Evolutionary conservation across 73 alveolate genomes (phyloP).

Genomic region (Tetrahymena borealis): DNA sequence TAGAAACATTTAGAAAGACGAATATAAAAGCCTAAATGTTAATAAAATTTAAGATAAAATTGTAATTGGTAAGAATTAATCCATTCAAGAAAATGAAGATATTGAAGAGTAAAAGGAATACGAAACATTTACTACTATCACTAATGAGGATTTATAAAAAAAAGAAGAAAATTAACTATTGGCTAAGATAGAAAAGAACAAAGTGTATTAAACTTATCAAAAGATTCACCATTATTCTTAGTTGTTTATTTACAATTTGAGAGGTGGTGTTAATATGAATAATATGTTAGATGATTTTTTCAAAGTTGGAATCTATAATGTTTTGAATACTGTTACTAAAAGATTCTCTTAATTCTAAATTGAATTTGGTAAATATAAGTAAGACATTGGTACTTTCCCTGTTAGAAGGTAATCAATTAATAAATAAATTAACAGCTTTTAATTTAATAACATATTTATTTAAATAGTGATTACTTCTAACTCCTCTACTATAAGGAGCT

Average conservation of each 20-base stretch:
- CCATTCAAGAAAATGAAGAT: background rate
- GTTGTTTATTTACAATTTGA: background rate
- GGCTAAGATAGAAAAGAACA: background rate
- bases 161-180: background rate
- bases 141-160: background rate
- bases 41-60: background rate
- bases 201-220: background rate
- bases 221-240: background rate
- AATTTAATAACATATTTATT: no score
- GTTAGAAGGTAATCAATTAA: background rate
- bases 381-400: background rate
- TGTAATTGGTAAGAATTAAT: background rate
- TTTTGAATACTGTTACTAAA: background rate
- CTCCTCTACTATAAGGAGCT: background rate
- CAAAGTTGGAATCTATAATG: background rate
- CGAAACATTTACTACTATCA: background rate
- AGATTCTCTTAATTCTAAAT: background rate
- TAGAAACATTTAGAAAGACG: background rate
- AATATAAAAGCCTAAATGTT: background rate
- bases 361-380: background rate
- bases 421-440: no score
- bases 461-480: background rate
- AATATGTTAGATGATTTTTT: background rate
- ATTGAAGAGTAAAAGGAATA: background rate
- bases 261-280: background rate